A percentile compares a stretch with the other conserved stretches of the same genome.
These are phyloP conservation scores for Tephrocybe rancida DNA, from an alignment of 768 basidiomycete genomes.

Conservation along the genomic window DNA sequence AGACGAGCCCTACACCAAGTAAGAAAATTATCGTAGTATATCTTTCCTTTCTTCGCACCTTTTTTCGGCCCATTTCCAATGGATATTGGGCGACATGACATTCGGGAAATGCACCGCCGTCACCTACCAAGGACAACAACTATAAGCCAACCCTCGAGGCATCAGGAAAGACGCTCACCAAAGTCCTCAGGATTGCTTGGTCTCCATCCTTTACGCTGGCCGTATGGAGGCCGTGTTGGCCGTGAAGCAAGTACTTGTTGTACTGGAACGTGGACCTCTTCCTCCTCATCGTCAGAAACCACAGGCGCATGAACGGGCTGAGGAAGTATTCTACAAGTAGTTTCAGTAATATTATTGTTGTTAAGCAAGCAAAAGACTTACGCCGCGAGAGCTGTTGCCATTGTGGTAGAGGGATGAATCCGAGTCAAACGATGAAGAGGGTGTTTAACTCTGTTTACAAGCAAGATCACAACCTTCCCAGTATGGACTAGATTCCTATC, in stretches of 20 bases:
- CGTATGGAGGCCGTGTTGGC: constrained; percentile 75
- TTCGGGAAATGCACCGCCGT: constrained; percentile 90
- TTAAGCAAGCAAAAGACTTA: constrained; percentile 39
- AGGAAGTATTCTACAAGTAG: constrained; percentile 62
- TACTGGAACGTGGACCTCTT: constrained; percentile 32
- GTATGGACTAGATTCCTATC: not conserved
- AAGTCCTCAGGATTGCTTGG: constrained; percentile 84
- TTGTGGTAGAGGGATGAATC: constrained; percentile 17
- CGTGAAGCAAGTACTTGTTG: constrained; percentile 50
- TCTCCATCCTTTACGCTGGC: constrained; percentile 84
- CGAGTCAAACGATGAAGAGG: constrained; percentile 5
- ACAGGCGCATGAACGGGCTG: constrained; percentile 57
- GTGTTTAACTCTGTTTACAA: constrained; percentile 24
- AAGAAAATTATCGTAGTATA: not conserved
- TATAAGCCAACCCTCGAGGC: not conserved
- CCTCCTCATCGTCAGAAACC: constrained; percentile 64
- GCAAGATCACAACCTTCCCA: not conserved
- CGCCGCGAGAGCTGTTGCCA: constrained; percentile 74
- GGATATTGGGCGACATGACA: constrained; percentile 98
- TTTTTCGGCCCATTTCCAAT: constrained; percentile 92
- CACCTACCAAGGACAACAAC: constrained; percentile 44
- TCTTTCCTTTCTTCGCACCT: constrained; percentile 44
- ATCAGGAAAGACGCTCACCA: constrained; percentile 46
- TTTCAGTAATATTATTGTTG: constrained; percentile 10
- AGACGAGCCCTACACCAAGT: constrained; percentile 66